phyloP scores from a whole-genome alignment of 176 grass and related monocot species.

The Luzula sylvatica region DNA sequence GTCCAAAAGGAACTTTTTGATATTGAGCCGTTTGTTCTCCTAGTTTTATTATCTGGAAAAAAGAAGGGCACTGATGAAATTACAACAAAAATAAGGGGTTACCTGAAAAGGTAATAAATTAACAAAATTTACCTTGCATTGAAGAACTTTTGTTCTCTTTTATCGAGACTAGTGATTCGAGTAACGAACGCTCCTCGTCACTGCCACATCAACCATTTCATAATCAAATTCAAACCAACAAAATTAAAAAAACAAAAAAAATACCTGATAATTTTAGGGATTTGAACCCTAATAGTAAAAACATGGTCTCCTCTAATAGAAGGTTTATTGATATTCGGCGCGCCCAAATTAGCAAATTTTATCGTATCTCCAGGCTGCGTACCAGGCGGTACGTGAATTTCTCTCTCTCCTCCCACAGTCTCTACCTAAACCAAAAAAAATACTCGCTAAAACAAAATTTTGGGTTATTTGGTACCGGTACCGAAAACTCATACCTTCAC shows the following conservation, averaged over 20 bases:
- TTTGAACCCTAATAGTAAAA: conserved; percentile 63
- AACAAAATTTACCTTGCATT: conserved; percentile 23
- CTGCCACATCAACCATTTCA: conserved; percentile 27
- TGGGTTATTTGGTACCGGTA: too few relatives aligned
- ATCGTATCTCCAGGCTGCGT: conserved; percentile 74
- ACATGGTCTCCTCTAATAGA: conserved; percentile 63
- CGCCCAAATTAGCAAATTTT: conserved; percentile 52
- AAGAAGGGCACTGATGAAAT: not conserved
- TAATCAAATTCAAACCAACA: not conserved
- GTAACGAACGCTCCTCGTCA: conserved; percentile 29
- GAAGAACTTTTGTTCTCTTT: conserved; percentile 30
- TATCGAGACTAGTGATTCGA: conserved; percentile 46
- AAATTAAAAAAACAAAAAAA: not conserved
- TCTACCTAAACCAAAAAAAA: conserved; percentile 56
- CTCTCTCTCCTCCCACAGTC: conserved; percentile 61
- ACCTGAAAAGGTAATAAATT: not conserved
- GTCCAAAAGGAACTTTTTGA: conserved; percentile 35
- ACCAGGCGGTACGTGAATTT: conserved; percentile 68
- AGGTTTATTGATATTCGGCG: conserved; percentile 57
- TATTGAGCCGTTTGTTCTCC: conserved; percentile 11
- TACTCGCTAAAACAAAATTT: too few relatives aligned
- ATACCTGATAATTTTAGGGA: conserved; percentile 77
- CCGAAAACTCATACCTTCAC: conserved; percentile 42
- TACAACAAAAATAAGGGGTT: conserved; percentile 17
- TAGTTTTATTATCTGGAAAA: not conserved